Evolutionary conservation across 352 stramenopile genomes (phyloP).

Genomic region (Globisporangium viniferum): DNA sequence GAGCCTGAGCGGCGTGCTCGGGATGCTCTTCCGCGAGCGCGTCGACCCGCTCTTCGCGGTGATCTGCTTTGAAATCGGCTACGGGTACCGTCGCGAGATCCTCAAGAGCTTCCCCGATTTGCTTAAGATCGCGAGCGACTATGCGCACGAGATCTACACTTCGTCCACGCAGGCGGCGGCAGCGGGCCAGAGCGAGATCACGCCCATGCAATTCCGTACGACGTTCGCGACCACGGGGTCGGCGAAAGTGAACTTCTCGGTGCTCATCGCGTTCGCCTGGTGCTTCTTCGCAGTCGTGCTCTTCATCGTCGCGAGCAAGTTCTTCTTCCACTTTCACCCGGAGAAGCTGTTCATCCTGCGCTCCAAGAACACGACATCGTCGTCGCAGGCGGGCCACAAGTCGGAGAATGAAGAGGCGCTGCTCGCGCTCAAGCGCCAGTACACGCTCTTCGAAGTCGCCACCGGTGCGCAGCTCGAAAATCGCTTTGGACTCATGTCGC

Average conservation of each 20-base stretch:
- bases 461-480: conserved; percentile 8
- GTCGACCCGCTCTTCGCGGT: conserved; percentile 23
- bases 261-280: background rate
- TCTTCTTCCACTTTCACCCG: background rate
- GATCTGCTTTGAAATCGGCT: conserved; percentile 30
- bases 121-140: conserved; percentile 1
- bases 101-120: conserved; percentile 1
- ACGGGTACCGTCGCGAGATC: conserved; percentile 18
- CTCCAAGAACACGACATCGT: background rate
- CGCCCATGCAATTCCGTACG: conserved; percentile 10
- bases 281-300: background rate
- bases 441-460: conserved; percentile 3
- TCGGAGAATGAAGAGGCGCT: background rate
- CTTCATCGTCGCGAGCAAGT: background rate
- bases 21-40: conserved; percentile 8
- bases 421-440: background rate
- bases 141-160: background rate
- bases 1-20: background rate
- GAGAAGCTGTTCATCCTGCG: background rate
- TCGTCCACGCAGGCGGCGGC: background rate
- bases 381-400: background rate
- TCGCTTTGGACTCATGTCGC: background rate
- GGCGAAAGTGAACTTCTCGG: background rate
- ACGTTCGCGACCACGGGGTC: background rate
- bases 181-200: background rate